A percentile compares a stretch with the other conserved stretches of the same genome.
phyloP scores from a whole-genome alignment of 768 basidiomycete species.

The Pleurotus tuoliensis region DNA sequence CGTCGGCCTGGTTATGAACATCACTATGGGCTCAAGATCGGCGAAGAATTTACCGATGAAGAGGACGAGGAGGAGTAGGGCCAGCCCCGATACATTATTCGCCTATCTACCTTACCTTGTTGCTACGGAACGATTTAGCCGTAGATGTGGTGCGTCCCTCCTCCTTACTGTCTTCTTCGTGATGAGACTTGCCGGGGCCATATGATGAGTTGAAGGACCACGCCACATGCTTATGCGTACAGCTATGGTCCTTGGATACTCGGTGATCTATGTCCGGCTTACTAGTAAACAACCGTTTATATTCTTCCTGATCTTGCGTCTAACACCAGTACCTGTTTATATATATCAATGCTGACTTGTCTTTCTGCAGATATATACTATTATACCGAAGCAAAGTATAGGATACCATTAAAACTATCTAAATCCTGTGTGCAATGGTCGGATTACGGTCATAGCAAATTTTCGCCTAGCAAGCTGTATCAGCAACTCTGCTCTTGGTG shows the following conservation, averaged over 20 bases:
- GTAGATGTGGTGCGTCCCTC: constrained; percentile 11
- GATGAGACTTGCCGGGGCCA: constrained; percentile 87
- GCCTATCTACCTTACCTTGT: constrained; percentile 6
- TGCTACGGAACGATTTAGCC: background rate
- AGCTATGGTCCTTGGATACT: constrained; percentile 37
- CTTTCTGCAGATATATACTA: background rate
- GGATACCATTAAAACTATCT: too few species aligned
- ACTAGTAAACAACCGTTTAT: constrained; percentile 3
- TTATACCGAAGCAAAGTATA: background rate
- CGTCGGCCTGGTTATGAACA: constrained; percentile 59
- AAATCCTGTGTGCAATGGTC: too few species aligned
- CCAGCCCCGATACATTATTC: background rate
- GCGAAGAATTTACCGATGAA: constrained; percentile 89
- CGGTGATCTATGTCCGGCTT: constrained; percentile 63
- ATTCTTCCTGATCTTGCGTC: background rate
- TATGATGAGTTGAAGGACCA: constrained; percentile 59
- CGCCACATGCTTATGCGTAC: constrained; percentile 5
- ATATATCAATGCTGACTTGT: background rate
- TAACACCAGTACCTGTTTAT: too few species aligned
- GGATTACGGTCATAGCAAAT: background rate
- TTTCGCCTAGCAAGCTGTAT: background rate
- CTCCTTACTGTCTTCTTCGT: constrained; percentile 11
- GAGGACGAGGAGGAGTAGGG: constrained; percentile 45
- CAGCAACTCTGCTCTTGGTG: background rate
- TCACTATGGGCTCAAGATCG: constrained; percentile 60